A percentile compares a stretch with the other conserved stretches of the same genome.
phyloP scores from a whole-genome alignment of 805 yeast genomes.

The Candida orba region DNA sequence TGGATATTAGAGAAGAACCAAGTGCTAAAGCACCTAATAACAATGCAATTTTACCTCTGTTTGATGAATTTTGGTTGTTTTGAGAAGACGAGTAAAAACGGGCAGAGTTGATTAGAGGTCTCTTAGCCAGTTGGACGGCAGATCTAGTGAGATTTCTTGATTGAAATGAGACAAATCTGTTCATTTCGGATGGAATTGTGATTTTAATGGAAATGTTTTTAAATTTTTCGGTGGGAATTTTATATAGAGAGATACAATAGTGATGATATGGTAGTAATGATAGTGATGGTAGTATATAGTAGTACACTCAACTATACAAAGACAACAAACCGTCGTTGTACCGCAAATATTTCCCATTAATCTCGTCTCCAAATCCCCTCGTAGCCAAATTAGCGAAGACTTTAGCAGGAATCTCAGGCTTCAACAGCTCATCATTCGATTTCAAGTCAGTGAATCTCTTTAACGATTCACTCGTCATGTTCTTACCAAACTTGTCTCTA shows the following conservation, averaged over 20 bases:
- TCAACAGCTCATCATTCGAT: conserved; percentile 46
- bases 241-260: no score
- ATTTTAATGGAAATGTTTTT: no score
- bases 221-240: no score
- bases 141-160: background rate
- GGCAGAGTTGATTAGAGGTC: background rate
- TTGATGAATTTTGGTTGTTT: conserved; percentile 2
- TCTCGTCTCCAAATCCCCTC: conserved; percentile 43
- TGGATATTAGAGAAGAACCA: conserved; percentile 40
- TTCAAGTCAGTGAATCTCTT: conserved; percentile 61
- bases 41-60: conserved; percentile 28
- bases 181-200: background rate
- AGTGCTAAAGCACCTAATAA: conserved; percentile 38
- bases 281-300: no score
- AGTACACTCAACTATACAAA: background rate
- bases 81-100: background rate
- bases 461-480: conserved; percentile 56
- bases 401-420: conserved; percentile 66
- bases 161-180: background rate
- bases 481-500: conserved; percentile 50
- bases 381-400: conserved; percentile 62
- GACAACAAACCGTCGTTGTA: conserved; percentile 37
- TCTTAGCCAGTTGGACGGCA: background rate
- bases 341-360: conserved; percentile 66
- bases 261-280: no score